Base-by-base conservation (phyloP, 1,284 basidiomycete genomes). In the Rhodotorula glutinis region DNA sequence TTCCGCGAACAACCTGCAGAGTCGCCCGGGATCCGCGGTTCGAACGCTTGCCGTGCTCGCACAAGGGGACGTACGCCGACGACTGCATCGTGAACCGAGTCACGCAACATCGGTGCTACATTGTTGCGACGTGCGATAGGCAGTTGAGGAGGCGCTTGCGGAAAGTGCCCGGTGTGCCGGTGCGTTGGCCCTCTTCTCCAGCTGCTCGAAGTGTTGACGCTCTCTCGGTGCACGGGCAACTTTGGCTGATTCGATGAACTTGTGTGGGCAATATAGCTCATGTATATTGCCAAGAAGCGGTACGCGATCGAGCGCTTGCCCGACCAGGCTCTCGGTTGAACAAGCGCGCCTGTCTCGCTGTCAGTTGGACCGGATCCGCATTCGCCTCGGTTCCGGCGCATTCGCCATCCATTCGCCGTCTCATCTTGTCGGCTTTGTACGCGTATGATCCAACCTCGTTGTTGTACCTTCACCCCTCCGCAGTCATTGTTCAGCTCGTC, bases 121-220 rank as follows among this genome's bases (percentile, higher is more conserved):
- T 98, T 75, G 94, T 99, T 38, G 96, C 96, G 23, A 98, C 96
- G 43, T 98, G 96, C 78, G 96, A 99, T 84, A 84, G 94, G 67
- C 95, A 98, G 76, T 84, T 99, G 49, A 85, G 96, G 49, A 83
- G 94, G 58, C 84, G 96, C 62, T 88, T 99, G 78, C 85, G 96
- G 46, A 94, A 97, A 79, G 85, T 96, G 40, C 94, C 94, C 41
- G 93, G 93, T 66, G 90, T 96, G 47, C 93, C 93, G 40, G 73
- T 76, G 40, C 43, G 74, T 65, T 14, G 7, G 17, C 13, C 13
- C 19, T 30, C 43, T 4, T 21, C 30, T n/a, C 17, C 7, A 21
- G n/a, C 2, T 30, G 44, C 8, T 4, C 17, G 7, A 14, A 10
- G 0, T 7, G 21, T 16, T 21, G 4, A 2, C 23, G 16, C 21